Evolutionary conservation across 345 rosid species (phyloP), one percentile per base, ranked within the genome.

Genomic region (Eucalyptus rudis): DNA sequence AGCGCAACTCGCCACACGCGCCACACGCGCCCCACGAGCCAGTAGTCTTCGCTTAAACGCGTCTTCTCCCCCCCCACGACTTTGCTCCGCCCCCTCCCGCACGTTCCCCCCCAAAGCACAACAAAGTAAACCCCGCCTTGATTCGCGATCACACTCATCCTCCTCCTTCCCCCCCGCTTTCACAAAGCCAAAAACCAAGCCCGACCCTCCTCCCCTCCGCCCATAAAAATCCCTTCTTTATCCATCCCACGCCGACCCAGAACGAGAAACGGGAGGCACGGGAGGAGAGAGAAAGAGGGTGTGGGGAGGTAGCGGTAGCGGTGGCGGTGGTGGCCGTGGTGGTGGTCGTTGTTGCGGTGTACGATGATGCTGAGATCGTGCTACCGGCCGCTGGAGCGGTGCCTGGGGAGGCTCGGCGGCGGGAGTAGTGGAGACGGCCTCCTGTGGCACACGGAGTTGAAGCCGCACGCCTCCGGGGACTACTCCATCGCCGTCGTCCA

Each of bases 401-500:
- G 97, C 87, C 68, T 97, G 50, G 98, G 97, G 59, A 88, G 94
- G 89, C 89, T 88, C 24, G 89, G 96, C 4, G 93, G 94, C 4
- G 93, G 58, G 58, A 52, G 91, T 2, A 94, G 94, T 25, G 95
- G 98, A 24, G 99, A 95, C 90, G 94, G 92, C 56, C 87, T 97
- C 90, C 80, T 98, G 85, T 98, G 99, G 99, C 97, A 98, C 86
- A 79, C 96, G 86, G 99, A 97, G 79, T 92, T 97, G 91, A 95
- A 92, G 89, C 96, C 95, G 1, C 97, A 98, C 36, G 97, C 98
- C 33, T 92, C 93, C 10, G 99, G 99, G 8, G 99, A 98, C 90
- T 97, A 93, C 90, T 98, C 99, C 89, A 98, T 98, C 88, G 99
- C 99, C 16, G 99, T 97, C 36, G 97, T 98, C 44, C 99, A 98